Base-by-base conservation (phyloP, 2,329 filamentous ascomycete species). In the Beauveria sp. region DNA sequence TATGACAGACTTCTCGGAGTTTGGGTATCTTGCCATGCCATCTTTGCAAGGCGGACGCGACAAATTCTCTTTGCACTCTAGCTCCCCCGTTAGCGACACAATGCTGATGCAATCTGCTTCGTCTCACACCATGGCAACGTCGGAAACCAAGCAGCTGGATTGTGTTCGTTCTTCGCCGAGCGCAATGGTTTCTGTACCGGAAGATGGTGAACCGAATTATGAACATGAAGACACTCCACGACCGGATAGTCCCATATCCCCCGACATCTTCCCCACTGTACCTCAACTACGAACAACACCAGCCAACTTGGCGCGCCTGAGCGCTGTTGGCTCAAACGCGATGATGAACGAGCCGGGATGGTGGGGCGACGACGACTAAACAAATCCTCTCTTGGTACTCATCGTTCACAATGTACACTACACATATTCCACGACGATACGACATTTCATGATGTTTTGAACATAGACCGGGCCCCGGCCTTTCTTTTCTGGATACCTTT, bases 311-410 rank as follows among this genome's bases (percentile, higher is more conserved):
- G 77, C 75, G 12, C 74, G 78, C 5, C 66, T 78, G 49, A 77
- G 75, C 57, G 76, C 76, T 1, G 75, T 78, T 18, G 75, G 75
- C n/a, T 63, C 61, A 18, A 53, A 62, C 9, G 52, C 64, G 6
- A 64, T 68, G 8, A 66, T 67, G 28, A 68, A 67, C 5, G 70
- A 72, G 8, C 66, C 71, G 42, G 72, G 73, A 3, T 74, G 70
- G 67, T 77, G 74, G 76, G 76, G 74, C n/a, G 75, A 78, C 53
- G 75, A 79, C 47, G 75, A 70, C 58, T 71, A 65, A 69, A 63
- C 34, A 45, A 24, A 26, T 49, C 24, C n/a, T n/a, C 12, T 8
- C 9, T 47, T 24, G 20, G 22, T 49, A 38, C 57, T 18, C 10
- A 50, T 47, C 50, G 34, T 53, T 50, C 38, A 53, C 40, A 20